Percentiles rank a stretch among this genome's conserved stretches.
Evolutionary conservation across 139 green algal genomes (phyloP).

Genomic region (Diplosphaera chodatii): DNA sequence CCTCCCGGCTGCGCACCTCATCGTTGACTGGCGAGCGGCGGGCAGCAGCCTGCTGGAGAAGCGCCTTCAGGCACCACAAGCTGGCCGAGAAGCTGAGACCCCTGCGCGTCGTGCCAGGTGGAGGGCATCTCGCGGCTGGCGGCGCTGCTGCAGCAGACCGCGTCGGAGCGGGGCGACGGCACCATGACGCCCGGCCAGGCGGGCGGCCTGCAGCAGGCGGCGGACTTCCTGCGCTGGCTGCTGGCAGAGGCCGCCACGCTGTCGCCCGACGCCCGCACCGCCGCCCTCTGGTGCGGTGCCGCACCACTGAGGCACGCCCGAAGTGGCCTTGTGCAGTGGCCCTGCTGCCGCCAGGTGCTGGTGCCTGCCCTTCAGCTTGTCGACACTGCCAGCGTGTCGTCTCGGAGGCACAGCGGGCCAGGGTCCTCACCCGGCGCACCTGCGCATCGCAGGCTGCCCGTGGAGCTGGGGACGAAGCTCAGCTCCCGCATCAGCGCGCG

Average conservation of each 20-base stretch:
- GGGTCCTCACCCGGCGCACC: too few relatives aligned
- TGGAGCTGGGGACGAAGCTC: neutral
- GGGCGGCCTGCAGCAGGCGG: conserved; percentile 15
- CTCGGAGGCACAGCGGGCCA: too few relatives aligned
- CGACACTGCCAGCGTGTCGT: too few relatives aligned
- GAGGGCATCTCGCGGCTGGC: conserved; percentile 33
- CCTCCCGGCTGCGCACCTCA: too few relatives aligned
- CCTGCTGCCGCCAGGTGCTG: too few relatives aligned
- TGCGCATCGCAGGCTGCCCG: neutral
- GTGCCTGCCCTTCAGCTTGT: too few relatives aligned
- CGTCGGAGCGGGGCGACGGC: neutral
- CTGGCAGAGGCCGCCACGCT: conserved; percentile 27
- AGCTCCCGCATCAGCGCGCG: neutral
- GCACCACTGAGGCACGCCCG: too few relatives aligned
- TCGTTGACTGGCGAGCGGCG: too few relatives aligned
- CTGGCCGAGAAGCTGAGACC: too few relatives aligned
- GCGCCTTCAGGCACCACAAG: too few relatives aligned
- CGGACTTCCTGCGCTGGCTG: conserved; percentile 36
- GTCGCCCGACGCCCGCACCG: conserved; percentile 19
- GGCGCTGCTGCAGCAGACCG: conserved; percentile 6
- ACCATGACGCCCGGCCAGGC: conserved; percentile 3
- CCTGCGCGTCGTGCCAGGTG: too few relatives aligned
- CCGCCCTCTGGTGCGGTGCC: conserved; percentile 24
- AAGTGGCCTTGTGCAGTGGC: neutral
- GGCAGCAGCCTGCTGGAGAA: too few relatives aligned